Evolutionary conservation across 2,329 filamentous ascomycete genomes (phyloP).

Genomic region (Coniochaeta pulveracea): DNA sequence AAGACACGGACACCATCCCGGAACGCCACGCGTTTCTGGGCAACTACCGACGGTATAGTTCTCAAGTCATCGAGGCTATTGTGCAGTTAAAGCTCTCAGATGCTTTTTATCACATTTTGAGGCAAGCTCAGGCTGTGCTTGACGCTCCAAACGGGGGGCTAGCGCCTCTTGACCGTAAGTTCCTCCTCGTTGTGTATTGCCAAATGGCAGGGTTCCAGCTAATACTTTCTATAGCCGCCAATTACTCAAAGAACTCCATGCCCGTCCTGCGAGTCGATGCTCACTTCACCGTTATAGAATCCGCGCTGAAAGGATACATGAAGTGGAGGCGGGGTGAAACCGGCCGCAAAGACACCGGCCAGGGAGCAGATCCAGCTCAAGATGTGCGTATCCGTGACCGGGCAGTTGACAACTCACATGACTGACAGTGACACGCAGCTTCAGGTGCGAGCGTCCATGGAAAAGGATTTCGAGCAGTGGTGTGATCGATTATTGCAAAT

Average conservation of each 20-base stretch:
- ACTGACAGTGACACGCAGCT: too few relatives aligned
- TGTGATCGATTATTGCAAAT: constrained; percentile 59
- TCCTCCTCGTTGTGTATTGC: background rate
- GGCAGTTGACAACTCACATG: constrained; percentile 10
- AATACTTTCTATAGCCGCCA: constrained; percentile 27
- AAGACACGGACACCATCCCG: constrained; percentile 90
- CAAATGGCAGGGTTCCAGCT: background rate
- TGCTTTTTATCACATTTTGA: constrained; percentile 79
- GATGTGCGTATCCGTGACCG: constrained; percentile 9
- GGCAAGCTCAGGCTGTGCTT: constrained; percentile 62
- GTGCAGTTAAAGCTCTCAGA: constrained; percentile 73
- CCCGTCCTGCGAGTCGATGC: constrained; percentile 75
- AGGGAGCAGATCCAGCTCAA: background rate
- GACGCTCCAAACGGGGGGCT: constrained; percentile 64
- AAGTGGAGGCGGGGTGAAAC: too few relatives aligned
- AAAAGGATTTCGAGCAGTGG: constrained; percentile 59
- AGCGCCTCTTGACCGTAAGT: constrained; percentile 53
- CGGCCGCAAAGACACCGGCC: too few relatives aligned
- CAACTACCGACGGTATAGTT: constrained; percentile 88
- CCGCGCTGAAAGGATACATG: constrained; percentile 76
- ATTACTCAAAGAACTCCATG: constrained; percentile 58
- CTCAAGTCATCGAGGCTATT: constrained; percentile 76
- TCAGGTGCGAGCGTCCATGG: constrained; percentile 45
- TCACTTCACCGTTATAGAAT: constrained; percentile 81
- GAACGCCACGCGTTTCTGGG: constrained; percentile 92